Percentiles rank a stretch among this genome's conserved stretches.
Conservation (phyloP, 2,329 filamentous ascomycete species). For the Catunica adiposa region DNA sequence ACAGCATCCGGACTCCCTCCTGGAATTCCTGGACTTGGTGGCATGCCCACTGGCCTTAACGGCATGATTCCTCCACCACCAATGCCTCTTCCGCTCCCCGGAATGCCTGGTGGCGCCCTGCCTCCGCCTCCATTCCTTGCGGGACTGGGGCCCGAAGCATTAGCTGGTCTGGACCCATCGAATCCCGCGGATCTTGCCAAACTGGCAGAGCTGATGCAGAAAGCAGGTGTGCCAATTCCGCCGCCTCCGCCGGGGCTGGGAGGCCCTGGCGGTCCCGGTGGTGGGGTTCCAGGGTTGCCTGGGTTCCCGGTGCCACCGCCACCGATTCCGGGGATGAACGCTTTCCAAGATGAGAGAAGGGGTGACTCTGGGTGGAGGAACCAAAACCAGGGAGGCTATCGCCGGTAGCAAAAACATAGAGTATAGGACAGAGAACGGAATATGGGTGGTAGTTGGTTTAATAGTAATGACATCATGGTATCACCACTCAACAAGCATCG, state of each 20-base stretch:
- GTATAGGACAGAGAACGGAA: not conserved
- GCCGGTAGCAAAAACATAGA: not conserved
- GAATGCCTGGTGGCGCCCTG: conserved; percentile 32
- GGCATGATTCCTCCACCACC: conserved; percentile 18
- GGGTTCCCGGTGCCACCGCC: conserved; percentile 21
- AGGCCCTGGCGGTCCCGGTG: conserved; percentile 20
- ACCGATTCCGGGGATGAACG: conserved; percentile 18
- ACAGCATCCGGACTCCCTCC: not conserved
- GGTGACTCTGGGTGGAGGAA: not conserved
- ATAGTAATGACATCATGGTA: not conserved
- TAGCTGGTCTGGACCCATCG: conserved; percentile 40
- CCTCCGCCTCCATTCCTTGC: conserved; percentile 38
- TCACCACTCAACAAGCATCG: too few species aligned
- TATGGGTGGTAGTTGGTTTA: not conserved
- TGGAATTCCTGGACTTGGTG: conserved; percentile 1
- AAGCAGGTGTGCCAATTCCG: conserved; percentile 45
- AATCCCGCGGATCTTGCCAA: conserved; percentile 45
- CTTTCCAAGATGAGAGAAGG: conserved; percentile 1
- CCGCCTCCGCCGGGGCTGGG: conserved; percentile 34
- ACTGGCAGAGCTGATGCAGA: conserved; percentile 48
- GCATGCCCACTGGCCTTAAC: not conserved
- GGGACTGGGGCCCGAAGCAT: conserved; percentile 29
- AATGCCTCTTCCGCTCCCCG: conserved; percentile 21
- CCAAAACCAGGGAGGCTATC: conserved; percentile 5
- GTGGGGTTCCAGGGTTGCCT: conserved; percentile 15